A percentile compares a stretch with the other conserved stretches of the same genome.
phyloP scores from a whole-genome alignment of 139 green algal species.

The Limnomonas spitsbergensis region DNA sequence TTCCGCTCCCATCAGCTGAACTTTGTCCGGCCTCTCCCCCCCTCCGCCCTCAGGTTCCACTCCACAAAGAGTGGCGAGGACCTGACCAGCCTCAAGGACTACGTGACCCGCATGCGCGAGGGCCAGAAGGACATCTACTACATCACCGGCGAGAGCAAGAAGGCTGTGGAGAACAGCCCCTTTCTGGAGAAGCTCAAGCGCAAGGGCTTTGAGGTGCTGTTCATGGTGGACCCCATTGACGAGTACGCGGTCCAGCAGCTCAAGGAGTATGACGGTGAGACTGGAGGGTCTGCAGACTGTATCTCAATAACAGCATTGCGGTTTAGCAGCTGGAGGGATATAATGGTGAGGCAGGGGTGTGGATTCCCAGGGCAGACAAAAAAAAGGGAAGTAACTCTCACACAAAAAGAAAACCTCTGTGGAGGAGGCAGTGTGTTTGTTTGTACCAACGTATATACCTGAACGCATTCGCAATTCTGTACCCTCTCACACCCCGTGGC shows the following conservation, averaged over 20 bases:
- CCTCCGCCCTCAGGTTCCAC: constrained; percentile 50
- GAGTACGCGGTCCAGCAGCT: constrained; percentile 99
- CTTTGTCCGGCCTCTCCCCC: not conserved
- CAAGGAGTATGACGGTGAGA: constrained; percentile 74
- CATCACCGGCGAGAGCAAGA: constrained; percentile 95
- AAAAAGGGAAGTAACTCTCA: too few relatives aligned
- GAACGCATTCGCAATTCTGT: too few relatives aligned
- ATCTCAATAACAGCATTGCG: not conserved
- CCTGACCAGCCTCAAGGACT: constrained; percentile 97
- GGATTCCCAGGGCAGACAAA: too few relatives aligned
- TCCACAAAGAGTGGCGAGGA: constrained; percentile 98
- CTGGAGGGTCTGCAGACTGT: not conserved
- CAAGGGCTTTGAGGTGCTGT: constrained; percentile 96
- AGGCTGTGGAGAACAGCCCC: constrained; percentile 97
- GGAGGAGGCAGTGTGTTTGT: too few relatives aligned
- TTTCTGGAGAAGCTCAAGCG: constrained; percentile 98
- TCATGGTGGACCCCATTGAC: constrained; percentile 99
- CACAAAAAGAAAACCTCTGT: too few relatives aligned
- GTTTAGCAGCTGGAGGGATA: not conserved
- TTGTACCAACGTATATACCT: too few relatives aligned
- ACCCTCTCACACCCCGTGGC: too few relatives aligned
- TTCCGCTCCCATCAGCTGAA: not conserved
- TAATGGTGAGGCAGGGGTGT: not conserved
- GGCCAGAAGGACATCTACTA: constrained; percentile 98
- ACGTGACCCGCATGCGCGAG: constrained; percentile 99